Evolutionary conservation across 2,329 filamentous ascomycete species (phyloP).

Genomic region (Chaetomium sp.): DNA sequence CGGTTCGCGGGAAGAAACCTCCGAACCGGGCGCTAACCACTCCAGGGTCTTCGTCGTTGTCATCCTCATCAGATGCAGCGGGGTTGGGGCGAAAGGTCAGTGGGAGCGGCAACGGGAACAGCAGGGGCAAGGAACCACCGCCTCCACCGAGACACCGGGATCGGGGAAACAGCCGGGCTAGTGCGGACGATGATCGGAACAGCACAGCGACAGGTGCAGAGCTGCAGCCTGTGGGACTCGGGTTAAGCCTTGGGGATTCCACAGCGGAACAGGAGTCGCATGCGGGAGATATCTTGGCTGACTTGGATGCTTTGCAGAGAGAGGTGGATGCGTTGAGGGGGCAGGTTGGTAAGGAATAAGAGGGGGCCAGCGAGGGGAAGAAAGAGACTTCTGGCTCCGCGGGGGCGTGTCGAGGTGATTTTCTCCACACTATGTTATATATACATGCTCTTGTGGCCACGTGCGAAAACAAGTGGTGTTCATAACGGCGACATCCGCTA

Average conservation of each 20-base stretch:
- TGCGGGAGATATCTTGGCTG: constrained; percentile 59
- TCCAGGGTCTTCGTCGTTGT: constrained; percentile 25
- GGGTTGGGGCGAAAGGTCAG: constrained; percentile 4
- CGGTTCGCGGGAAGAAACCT: constrained; percentile 36
- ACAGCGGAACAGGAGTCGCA: constrained; percentile 22
- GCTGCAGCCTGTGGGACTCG: no score
- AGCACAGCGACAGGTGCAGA: not conserved
- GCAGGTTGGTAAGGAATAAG: constrained; percentile 28
- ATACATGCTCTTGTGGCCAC: no score
- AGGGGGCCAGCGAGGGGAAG: not conserved
- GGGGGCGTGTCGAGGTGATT: not conserved
- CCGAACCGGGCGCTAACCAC: constrained; percentile 10
- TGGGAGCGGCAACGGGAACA: constrained; percentile 27
- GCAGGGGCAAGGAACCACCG: constrained; percentile 14
- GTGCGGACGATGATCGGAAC: not conserved
- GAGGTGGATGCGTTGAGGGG: constrained; percentile 65
- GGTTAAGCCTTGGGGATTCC: no score
- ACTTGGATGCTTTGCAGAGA: constrained; percentile 63
- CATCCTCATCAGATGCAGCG: not conserved
- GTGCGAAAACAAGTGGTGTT: no score
- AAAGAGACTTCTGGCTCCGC: not conserved
- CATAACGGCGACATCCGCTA: no score
- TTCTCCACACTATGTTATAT: no score
- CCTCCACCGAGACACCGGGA: constrained; percentile 23
- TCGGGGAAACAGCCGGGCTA: not conserved